These are phyloP conservation scores for Rubia occidens DNA, from an alignment of 305 asterid genomes.

Conservation along the genomic window DNA sequence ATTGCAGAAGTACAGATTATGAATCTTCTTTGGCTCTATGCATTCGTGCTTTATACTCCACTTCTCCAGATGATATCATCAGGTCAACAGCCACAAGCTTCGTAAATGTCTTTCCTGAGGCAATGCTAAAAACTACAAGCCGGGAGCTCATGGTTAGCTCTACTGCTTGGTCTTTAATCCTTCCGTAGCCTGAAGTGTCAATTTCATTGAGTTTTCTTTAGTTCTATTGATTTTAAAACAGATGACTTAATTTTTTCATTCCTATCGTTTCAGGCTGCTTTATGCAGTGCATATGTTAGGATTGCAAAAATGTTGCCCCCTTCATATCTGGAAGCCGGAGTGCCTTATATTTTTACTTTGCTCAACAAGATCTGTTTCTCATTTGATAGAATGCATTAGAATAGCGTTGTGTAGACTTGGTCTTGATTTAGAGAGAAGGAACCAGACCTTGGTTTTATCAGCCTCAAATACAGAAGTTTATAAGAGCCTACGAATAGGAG, in stretches of 20 bases:
- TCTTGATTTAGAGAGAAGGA: conserved; percentile 42
- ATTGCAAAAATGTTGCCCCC: conserved; percentile 62
- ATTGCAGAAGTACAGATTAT: conserved; percentile 59
- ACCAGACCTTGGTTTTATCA: conserved; percentile 20
- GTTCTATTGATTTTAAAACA: not conserved
- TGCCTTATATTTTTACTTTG: conserved; percentile 55
- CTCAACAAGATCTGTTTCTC: conserved; percentile 40
- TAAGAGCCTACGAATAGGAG: conserved; percentile 37
- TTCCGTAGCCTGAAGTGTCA: conserved; percentile 13
- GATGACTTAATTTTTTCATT: conserved; percentile 5
- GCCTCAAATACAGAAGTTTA: conserved; percentile 22
- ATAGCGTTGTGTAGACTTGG: conserved; percentile 61
- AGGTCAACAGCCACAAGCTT: conserved; percentile 70
- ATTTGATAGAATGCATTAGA: conserved; percentile 64
- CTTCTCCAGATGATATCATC: conserved; percentile 64
- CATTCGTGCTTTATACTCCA: conserved; percentile 60
- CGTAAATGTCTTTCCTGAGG: conserved; percentile 44
- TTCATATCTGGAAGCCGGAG: conserved; percentile 81
- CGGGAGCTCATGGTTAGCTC: conserved; percentile 67
- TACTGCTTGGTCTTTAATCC: conserved; percentile 9
- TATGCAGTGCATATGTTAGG: conserved; percentile 70
- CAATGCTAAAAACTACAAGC: conserved; percentile 67
- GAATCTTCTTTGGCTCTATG: conserved; percentile 82
- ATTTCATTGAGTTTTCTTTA: conserved; percentile 13
- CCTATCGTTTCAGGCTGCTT: conserved; percentile 50